Evolutionary conservation across 371 early-diverging fungal species (phyloP).

Genomic region (Haplosporangium sp.): DNA sequence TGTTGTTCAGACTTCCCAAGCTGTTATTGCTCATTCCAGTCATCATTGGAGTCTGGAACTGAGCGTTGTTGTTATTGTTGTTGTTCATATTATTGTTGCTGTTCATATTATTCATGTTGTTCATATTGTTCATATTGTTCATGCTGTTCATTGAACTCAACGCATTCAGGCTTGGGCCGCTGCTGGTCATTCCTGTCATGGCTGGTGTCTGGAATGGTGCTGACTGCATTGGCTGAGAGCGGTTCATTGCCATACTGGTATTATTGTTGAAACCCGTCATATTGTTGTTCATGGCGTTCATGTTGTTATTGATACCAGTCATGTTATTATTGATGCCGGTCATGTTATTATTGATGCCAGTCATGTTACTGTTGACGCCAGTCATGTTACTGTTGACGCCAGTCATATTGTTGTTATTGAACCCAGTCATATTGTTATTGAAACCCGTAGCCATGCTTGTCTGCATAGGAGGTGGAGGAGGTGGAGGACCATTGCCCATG

Average conservation of each 20-base stretch:
- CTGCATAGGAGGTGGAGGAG: constrained; percentile 54
- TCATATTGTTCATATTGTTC: constrained; percentile 20
- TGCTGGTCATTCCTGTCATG: constrained; percentile 43
- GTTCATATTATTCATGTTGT: constrained; percentile 30
- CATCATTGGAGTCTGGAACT: constrained; percentile 45
- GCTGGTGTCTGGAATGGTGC: constrained; percentile 47
- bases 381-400: constrained; percentile 36
- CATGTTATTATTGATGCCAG: constrained; percentile 45
- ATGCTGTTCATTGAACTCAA: constrained; percentile 25
- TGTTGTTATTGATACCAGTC: constrained; percentile 31
- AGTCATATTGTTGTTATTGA: constrained; percentile 36
- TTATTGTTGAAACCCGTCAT: constrained; percentile 37
- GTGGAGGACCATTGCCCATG: constrained; percentile 50
- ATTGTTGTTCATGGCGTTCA: constrained; percentile 32
- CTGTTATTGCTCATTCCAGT: constrained; percentile 40
- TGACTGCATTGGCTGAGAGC: constrained; percentile 29
- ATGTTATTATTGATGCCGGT: constrained; percentile 27
- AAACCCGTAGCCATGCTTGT: constrained; percentile 50
- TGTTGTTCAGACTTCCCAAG: constrained; percentile 6
- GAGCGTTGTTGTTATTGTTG: constrained; percentile 21
- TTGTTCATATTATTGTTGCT: constrained; percentile 20
- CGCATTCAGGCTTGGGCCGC: constrained; percentile 23
- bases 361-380: constrained; percentile 26
- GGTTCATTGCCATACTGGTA: constrained; percentile 20
- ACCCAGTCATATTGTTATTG: constrained; percentile 29